Conservation (phyloP, 2,329 filamentous ascomycete species). For the Stemphylium beticola region DNA sequence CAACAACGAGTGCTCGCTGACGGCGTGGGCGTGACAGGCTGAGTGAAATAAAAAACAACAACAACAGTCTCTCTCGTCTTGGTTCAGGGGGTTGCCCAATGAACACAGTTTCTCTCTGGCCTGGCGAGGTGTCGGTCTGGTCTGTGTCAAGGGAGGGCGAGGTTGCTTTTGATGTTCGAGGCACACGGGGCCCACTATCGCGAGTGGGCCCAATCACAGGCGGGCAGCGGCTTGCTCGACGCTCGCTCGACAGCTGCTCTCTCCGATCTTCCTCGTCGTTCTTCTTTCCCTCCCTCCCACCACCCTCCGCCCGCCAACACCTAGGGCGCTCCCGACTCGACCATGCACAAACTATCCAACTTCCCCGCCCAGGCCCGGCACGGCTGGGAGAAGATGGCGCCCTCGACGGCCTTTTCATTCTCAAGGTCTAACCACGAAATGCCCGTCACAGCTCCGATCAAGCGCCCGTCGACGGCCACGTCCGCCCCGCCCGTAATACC, state of each 20-base stretch:
- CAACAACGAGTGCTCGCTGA: slow-evolving; percentile 16
- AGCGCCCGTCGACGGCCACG: slow-evolving; percentile 60
- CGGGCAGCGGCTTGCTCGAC: slow-evolving; percentile 11
- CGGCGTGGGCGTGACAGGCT: slow-evolving; percentile 1
- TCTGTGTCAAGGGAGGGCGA: background rate
- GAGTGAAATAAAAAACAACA: background rate
- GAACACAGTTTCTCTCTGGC: too few species aligned
- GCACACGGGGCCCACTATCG: slow-evolving; percentile 3
- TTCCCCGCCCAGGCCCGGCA: slow-evolving; percentile 70
- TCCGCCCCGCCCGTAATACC: slow-evolving; percentile 67
- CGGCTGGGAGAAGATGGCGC: slow-evolving; percentile 72
- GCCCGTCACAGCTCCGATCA: slow-evolving; percentile 58
- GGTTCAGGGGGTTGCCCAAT: too few species aligned
- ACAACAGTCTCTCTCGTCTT: too few species aligned
- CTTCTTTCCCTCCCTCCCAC: slow-evolving; percentile 26
- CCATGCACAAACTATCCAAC: slow-evolving; percentile 73
- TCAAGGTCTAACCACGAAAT: slow-evolving; percentile 65
- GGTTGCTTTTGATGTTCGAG: slow-evolving; percentile 10
- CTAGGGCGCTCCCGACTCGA: slow-evolving; percentile 37
- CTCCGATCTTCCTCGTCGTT: slow-evolving; percentile 26
- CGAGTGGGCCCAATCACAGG: slow-evolving; percentile 10
- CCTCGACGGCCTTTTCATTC: slow-evolving; percentile 66
- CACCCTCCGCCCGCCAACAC: slow-evolving; percentile 33
- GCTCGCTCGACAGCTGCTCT: slow-evolving; percentile 20
- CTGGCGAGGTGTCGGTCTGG: too few species aligned